Evolutionary conservation across 192 early-diverging fungal genomes (phyloP).

Genomic region (Coemansia sp.): DNA sequence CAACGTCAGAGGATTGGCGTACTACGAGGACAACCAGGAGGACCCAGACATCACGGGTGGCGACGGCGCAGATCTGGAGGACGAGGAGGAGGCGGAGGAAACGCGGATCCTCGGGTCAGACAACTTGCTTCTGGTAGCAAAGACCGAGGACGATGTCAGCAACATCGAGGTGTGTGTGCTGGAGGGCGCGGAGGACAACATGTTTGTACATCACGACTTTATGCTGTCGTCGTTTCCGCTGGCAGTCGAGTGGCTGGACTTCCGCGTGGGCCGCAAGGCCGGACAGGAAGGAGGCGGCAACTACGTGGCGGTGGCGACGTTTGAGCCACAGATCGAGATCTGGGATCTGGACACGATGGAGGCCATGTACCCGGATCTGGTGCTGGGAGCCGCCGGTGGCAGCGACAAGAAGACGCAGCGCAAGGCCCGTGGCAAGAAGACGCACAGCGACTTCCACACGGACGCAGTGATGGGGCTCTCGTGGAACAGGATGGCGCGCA

Average conservation of each 20-base stretch:
- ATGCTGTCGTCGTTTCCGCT: conserved; percentile 97
- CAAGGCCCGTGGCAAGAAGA: conserved; percentile 32
- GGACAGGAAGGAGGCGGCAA: conserved; percentile 64
- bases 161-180: conserved; percentile 94
- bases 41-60: conserved; percentile 84
- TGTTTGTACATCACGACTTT: conserved; percentile 98
- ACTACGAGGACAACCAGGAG: conserved; percentile 73
- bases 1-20: conserved; percentile 86
- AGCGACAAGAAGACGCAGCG: conserved; percentile 37
- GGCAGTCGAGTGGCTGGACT: conserved; percentile 95
- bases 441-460: conserved; percentile 81
- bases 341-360: conserved; percentile 97
- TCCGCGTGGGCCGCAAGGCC: conserved; percentile 71
- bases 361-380: conserved; percentile 84
- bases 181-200: conserved; percentile 75
- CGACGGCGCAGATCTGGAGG: conserved; percentile 55
- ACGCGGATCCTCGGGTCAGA: conserved; percentile 75
- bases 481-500: conserved; percentile 79
- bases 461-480: conserved; percentile 94
- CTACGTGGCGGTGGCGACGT: conserved; percentile 95
- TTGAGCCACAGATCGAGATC: conserved; percentile 97
- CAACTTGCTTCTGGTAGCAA: conserved; percentile 86
- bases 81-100: conserved; percentile 83
- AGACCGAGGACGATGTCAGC: conserved; percentile 96
- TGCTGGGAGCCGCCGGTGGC: conserved; percentile 64